Percentiles rank a stretch among this genome's conserved stretches.
These are phyloP conservation scores for Ceratocystis cubensis DNA, from an alignment of 2,329 filamentous ascomycete genomes.

Conservation along the genomic window DNA sequence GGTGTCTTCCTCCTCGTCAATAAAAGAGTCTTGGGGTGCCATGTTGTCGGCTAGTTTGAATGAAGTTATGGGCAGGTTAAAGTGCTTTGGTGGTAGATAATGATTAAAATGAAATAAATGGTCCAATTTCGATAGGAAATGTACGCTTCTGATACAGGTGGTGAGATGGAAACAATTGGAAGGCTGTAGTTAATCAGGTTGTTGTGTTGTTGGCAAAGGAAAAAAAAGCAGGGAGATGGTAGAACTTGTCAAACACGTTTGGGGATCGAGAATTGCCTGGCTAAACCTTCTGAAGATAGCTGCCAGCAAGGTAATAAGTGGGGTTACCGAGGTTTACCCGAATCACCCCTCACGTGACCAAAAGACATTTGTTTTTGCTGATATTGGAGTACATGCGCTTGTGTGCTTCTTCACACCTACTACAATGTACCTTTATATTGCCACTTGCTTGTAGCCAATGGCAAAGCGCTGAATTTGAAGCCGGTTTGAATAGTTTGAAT, in stretches of 20 bases:
- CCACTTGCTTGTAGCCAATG: neutral
- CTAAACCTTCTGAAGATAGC: neutral
- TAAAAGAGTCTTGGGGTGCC: conserved; percentile 57
- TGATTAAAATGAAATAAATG: conserved; percentile 18
- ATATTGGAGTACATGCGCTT: neutral
- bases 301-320: conserved; percentile 4
- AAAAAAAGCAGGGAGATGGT: conserved; percentile 18
- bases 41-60: conserved; percentile 31
- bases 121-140: neutral
- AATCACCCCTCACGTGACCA: neutral
- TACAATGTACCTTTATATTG: neutral
- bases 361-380: neutral
- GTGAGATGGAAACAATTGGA: conserved; percentile 8
- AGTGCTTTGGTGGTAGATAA: conserved; percentile 22
- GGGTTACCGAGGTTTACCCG: neutral
- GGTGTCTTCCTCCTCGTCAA: conserved; percentile 58
- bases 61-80: conserved; percentile 19
- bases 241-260: conserved; percentile 20
- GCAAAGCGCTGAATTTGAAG: neutral
- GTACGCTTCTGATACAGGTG: neutral
- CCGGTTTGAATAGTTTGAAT: neutral
- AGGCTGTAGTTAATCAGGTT: neutral
- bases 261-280: conserved; percentile 10
- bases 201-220: conserved; percentile 1
- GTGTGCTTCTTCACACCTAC: neutral